Evolutionary conservation across 1,284 basidiomycete species (phyloP), one percentile per base, ranked within the genome.

Genomic region (Neolentinus lepideus): DNA sequence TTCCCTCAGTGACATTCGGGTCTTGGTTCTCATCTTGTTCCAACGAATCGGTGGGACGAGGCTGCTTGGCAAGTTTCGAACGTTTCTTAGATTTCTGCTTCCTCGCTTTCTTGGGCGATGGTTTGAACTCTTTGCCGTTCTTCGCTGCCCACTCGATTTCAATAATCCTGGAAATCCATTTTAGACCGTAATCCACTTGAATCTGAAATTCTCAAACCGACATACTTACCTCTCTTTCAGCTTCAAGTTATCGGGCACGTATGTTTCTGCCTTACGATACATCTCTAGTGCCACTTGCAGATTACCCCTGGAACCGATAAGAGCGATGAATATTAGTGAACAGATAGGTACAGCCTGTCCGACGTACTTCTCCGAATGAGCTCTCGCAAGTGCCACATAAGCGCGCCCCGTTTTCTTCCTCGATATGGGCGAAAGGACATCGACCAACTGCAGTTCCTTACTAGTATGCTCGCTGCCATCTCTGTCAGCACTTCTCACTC

Each of bases 201-300:
- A 4, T 4, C 43, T 16, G 19, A 46, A 21, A 25, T 10, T 38
- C n/a, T 46, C n/a, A 46, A 19, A 19, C n/a, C n/a, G 43, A 46
- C 24, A 46, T 4, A 46, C 47, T 10, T 29, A 89, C 88, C 88
- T 87, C 75, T 89, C 86, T 79, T 84, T 84, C 54, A 90, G 76
- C 67, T 89, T 89, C 69, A 79, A 67, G 63, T 90, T 90, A 60
- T 89, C 85, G 19, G 88, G 87, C 54, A 88, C 86, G 61, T 88
- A 90, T 9, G 75, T 76, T 68, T 85, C 83, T 21, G 88, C 88
- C 62, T 86, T 86, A 62, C 82, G 80, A 63, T 89, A 90, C 16
- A 89, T 75, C 57, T 88, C 85, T 27, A 90, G 75, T 1, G 88
- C 88, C 4, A 81, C 76, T 61, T 83, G 76, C 26, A 90, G 73